phyloP scores from a whole-genome alignment of 2,329 filamentous ascomycete genomes.

The Botryotinia calthae region DNA sequence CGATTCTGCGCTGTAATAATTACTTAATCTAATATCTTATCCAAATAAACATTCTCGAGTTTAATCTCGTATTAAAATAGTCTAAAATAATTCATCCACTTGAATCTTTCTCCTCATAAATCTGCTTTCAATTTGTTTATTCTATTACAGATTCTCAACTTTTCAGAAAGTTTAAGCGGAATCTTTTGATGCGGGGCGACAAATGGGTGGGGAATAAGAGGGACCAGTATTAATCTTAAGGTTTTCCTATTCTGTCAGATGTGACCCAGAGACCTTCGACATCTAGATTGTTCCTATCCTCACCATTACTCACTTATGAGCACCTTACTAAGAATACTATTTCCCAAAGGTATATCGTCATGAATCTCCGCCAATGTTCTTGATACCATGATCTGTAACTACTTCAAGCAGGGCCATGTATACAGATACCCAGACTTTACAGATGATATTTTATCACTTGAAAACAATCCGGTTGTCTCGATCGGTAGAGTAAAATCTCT shows the following conservation, averaged over 20 bases:
- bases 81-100: background rate
- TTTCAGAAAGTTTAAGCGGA: background rate
- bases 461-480: background rate
- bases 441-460: background rate
- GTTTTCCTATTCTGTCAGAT: background rate
- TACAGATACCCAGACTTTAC: accelerated
- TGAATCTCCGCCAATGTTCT: background rate
- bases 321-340: background rate
- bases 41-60: too few relatives aligned
- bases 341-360: background rate
- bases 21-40: too few relatives aligned
- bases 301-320: background rate
- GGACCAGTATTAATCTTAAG: background rate
- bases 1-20: accelerated
- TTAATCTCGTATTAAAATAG: background rate
- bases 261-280: background rate
- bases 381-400: background rate
- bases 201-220: background rate
- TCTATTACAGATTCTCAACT: background rate
- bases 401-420: background rate
- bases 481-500: background rate
- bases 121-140: background rate
- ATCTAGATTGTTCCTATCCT: background rate
- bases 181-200: background rate
- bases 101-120: background rate